These are phyloP conservation scores for Blastobotrys muscicola DNA, from an alignment of 805 yeast genomes.

Conservation along the genomic window DNA sequence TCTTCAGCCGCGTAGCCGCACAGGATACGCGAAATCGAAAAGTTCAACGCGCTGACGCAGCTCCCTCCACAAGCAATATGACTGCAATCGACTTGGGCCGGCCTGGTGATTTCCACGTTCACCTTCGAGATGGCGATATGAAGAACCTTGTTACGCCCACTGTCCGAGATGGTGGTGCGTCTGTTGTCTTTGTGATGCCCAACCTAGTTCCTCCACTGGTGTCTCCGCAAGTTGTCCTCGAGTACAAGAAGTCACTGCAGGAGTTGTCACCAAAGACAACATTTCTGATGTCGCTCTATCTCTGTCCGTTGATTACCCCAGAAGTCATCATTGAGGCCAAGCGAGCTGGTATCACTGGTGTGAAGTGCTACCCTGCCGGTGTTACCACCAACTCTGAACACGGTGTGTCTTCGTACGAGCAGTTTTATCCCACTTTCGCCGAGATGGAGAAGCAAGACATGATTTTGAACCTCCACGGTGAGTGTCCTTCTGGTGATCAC, in stretches of 20 bases:
- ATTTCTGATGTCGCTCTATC: constrained; percentile 83
- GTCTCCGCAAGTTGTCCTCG: constrained; percentile 57
- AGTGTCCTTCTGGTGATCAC: constrained; percentile 70
- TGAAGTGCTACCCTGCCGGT: constrained; percentile 97
- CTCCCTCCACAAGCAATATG: not conserved
- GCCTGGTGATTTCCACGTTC: constrained; percentile 81
- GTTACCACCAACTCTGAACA: constrained; percentile 92
- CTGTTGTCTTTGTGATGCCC: constrained; percentile 94
- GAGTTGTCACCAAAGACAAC: constrained; percentile 70
- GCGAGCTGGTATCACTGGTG: constrained; percentile 60
- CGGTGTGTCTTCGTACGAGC: constrained; percentile 87
- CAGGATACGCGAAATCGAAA: not conserved
- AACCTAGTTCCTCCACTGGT: constrained; percentile 89
- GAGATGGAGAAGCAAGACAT: constrained; percentile 74
- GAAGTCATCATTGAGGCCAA: constrained; percentile 78
- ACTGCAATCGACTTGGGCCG: constrained; percentile 24
- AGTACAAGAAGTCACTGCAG: constrained; percentile 58
- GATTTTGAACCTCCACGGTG: constrained; percentile 90
- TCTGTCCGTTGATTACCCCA: constrained; percentile 73
- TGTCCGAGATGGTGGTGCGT: constrained; percentile 80
- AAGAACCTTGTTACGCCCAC: constrained; percentile 88
- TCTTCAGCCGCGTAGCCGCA: no score
- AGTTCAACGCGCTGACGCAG: not conserved
- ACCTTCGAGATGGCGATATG: constrained; percentile 89
- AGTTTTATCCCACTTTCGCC: constrained; percentile 80